Base-by-base conservation (phyloP, 176 grass and related monocot species). In the Aegilops umbellulata region DNA sequence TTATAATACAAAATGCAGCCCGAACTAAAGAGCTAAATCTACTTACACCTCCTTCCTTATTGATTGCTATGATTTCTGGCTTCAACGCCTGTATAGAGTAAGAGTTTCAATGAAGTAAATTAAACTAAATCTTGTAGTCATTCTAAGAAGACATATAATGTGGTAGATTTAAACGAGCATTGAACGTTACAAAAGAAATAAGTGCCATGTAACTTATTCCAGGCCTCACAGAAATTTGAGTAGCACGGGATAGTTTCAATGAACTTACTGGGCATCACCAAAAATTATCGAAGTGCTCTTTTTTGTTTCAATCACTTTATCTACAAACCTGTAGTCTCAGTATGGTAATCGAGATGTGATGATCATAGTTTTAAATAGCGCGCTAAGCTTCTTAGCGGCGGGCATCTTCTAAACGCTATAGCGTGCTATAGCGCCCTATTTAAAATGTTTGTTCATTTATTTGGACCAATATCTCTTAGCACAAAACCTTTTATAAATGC, bases 1-100 rank as follows among this genome's bases (percentile, higher is more conserved):
- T 72, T 78, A 41, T 12, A 34, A 69, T 12, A 79, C 42, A 84
- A 69, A 85, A 53, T 53, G 55, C 31, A 86, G 62, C 55, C 17
- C 35, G 22, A 58, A 81, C 23, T 10, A 22, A 83, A 83, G 24
- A 75, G 23, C 82, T 6, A 64, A 74, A 84, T 60, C 23, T 26
- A 30, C 88, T 79, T 91, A 98, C 96, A 86, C 86, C 90, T 42
- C 60, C 36, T 75, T 90, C 74, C 26, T 79, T 32, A 26, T 91
- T 85, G 22, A 95, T 81, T 23, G 90, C 80, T 71, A 95, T 85
- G 53, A 98, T 68, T 77, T 95, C 92, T 71, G 92, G 92, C 39
- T 23, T 91, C 90, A 98, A 55, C n/a, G 53, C 74, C 96, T 95
- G 87, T 27, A 84, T 29, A 41, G 65, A 38, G 49, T 49, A 87